phyloP scores from a whole-genome alignment of 768 basidiomycete species.

The Hygrophorus russula region DNA sequence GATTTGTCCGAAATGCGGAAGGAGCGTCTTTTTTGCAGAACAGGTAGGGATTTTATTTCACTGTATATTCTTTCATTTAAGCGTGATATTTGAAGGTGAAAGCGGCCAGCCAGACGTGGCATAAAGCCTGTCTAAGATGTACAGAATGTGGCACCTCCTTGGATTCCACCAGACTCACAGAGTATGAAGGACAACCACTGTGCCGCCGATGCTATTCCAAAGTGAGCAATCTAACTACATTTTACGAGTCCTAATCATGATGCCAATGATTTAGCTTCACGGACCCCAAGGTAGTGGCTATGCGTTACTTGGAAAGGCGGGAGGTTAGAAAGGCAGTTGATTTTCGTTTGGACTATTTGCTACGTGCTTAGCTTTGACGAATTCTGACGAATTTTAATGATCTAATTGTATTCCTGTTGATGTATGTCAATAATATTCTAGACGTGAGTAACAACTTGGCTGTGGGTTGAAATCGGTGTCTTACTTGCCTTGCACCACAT shows the following conservation, averaged over 20 bases:
- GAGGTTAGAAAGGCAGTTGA: slow-evolving; percentile 12
- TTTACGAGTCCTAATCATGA: not conserved
- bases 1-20: slow-evolving; percentile 54
- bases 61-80: not conserved
- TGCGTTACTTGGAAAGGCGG: slow-evolving; percentile 45
- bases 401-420: too few relatives aligned
- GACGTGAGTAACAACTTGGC: too few relatives aligned
- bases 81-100: slow-evolving; percentile 41
- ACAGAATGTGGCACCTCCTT: slow-evolving; percentile 54
- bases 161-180: slow-evolving; percentile 64
- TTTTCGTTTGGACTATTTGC: too few relatives aligned
- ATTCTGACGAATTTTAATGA: not conserved
- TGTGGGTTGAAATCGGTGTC: too few relatives aligned
- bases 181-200: slow-evolving; percentile 63
- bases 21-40: slow-evolving; percentile 81
- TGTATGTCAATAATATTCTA: too few relatives aligned
- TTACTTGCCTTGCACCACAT: too few relatives aligned
- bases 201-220: slow-evolving; percentile 70
- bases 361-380: not conserved
- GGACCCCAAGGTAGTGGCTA: slow-evolving; percentile 70
- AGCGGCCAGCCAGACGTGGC: slow-evolving; percentile 72
- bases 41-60: slow-evolving; percentile 34
- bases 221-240: slow-evolving; percentile 17
- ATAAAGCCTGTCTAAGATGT: slow-evolving; percentile 71
- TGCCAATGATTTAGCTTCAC: slow-evolving; percentile 35